phyloP scores from a whole-genome alignment of 208 protist species.

The Acanthamoeba quina region DNA sequence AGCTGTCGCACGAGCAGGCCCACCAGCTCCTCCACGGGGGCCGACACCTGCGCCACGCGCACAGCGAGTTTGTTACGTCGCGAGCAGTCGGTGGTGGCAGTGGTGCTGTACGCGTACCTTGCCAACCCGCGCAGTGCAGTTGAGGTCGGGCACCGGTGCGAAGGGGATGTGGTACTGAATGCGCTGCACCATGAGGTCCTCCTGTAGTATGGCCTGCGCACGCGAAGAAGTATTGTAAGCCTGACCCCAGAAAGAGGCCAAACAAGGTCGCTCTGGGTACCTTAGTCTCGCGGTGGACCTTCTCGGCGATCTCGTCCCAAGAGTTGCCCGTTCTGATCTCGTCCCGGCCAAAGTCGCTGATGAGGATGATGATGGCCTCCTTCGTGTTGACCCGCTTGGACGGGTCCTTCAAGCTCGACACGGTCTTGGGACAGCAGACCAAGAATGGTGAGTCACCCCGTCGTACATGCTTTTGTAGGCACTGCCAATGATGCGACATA shows the following conservation, averaged over 20 bases:
- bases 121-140: constrained; percentile 14
- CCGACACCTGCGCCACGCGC: not conserved
- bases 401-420: constrained; percentile 13
- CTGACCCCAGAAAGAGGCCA: too few species aligned
- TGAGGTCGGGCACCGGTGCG: constrained; percentile 9
- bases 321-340: constrained; percentile 41
- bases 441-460: not conserved
- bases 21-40: not conserved
- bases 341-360: constrained; percentile 61
- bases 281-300: constrained; percentile 25
- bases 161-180: constrained; percentile 25
- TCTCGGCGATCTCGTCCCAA: constrained; percentile 25
- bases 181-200: constrained; percentile 49
- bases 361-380: constrained; percentile 35
- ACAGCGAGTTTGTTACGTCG: not conserved
- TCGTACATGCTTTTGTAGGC: not conserved
- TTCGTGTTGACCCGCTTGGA: constrained; percentile 9
- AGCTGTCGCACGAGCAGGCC: not conserved
- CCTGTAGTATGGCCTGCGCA: constrained; percentile 12
- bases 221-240: not conserved
- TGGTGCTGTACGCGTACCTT: not conserved
- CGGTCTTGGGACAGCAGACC: not conserved
- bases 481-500: not conserved
- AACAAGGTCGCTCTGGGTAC: not conserved
- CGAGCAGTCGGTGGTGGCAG: not conserved